These are phyloP conservation scores for Collybia mongolica DNA, from an alignment of 768 basidiomycete genomes.

Conservation along the genomic window DNA sequence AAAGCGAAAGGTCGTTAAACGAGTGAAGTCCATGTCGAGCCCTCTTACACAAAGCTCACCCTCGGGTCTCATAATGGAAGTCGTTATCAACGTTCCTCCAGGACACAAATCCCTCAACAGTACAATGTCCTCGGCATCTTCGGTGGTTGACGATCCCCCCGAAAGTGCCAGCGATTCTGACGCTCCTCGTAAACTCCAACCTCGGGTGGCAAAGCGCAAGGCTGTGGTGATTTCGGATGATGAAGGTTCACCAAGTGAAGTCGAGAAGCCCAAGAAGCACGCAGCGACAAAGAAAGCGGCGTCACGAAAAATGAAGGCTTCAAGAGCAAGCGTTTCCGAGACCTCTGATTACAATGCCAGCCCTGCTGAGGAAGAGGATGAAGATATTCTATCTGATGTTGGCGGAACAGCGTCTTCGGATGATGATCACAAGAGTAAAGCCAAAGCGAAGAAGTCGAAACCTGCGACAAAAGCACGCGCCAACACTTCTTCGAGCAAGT, in stretches of 20 bases:
- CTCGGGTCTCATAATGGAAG: slow-evolving; percentile 51
- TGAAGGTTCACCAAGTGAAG: slow-evolving; percentile 30
- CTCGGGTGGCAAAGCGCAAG: slow-evolving; percentile 37
- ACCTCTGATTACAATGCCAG: slow-evolving; percentile 43
- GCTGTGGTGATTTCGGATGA: slow-evolving; percentile 56
- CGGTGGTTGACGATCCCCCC: slow-evolving; percentile 30
- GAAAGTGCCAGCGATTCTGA: slow-evolving; percentile 40
- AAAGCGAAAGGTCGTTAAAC: slow-evolving; percentile 9
- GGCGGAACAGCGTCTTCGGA: slow-evolving; percentile 32
- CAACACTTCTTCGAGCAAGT: slow-evolving; percentile 9
- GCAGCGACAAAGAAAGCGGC: slow-evolving; percentile 17
- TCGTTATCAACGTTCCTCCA: slow-evolving; percentile 43
- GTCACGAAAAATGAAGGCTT: slow-evolving; percentile 15
- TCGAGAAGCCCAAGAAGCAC: slow-evolving; percentile 23
- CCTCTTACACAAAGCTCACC: slow-evolving; percentile 22
- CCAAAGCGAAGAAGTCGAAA: slow-evolving; percentile 14
- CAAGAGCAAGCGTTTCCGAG: slow-evolving; percentile 21
- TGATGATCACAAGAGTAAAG: slow-evolving; percentile 25
- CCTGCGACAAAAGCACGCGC: slow-evolving; percentile 29
- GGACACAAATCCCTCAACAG: slow-evolving; percentile 15
- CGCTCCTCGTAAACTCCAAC: slow-evolving; percentile 32
- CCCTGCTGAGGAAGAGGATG: slow-evolving; percentile 29
- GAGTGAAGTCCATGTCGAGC: slow-evolving; percentile 13
- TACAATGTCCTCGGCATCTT: slow-evolving; percentile 24
- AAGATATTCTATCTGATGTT: slow-evolving; percentile 19